Evolutionary conservation across 441 rosid genomes (phyloP), one percentile per base, ranked within the genome.

Genomic region (Pelargonium australe): DNA sequence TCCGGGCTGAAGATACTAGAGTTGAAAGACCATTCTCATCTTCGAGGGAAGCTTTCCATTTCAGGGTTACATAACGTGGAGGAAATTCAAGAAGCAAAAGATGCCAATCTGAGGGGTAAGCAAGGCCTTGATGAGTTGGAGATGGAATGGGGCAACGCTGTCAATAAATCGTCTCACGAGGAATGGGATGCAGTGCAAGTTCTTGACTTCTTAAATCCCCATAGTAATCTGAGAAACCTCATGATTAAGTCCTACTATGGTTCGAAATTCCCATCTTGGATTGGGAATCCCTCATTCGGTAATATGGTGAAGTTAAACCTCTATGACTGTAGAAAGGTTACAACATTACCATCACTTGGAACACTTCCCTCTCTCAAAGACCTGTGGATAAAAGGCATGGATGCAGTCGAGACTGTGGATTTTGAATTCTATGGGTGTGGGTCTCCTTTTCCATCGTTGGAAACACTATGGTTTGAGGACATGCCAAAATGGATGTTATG

Each of bases 331-430:
- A 2, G 37, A 13, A 67, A 16, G 14, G n/a, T 47, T 17, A 45
- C 37, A 14, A 44, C 65, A 25, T 66, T 79, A 63, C 80, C 78
- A 37, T 61, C 78, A 45, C 76, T 79, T 11, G 82, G 82, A 58
- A 40, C 9, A 7, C 72, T 79, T 25, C 78, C 78, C 4, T 65
- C 41, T 2, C 76, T 79, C 20, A 68, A 72, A 68, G 68, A 51
- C 31, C 12, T 70, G 63, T 13, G 19, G 43, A 68, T 72, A 16
- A 63, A 58, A 41, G 25, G 70, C 8, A 72, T 76, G 70, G 28
- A n/a, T 72, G 61, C 41, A 20, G 64, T 72, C 16, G 7, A 64
- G 41, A 16, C 16, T 1, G 68, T 72, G 44, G 76, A 34, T 40
- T n/a, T 37, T 45, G 70, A 72, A 19, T 76, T 72, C 58, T 65